Evolutionary conservation across 116 monocot genomes (phyloP).

Genomic region (Cymodocea nodosa): DNA sequence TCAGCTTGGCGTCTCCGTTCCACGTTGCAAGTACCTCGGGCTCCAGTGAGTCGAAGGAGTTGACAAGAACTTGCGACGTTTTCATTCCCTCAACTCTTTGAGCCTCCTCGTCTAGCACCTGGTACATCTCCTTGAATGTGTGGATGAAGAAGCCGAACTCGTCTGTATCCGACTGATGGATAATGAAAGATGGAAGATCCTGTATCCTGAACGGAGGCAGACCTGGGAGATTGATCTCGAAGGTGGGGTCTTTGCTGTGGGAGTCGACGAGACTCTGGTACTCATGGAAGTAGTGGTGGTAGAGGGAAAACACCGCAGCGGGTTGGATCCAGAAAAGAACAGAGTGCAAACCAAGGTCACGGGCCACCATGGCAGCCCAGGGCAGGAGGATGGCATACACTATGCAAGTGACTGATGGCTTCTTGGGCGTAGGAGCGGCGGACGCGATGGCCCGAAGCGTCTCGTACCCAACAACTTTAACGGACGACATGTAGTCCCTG

Average conservation of each 20-base stretch:
- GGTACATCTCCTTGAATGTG: slow-evolving; percentile 14
- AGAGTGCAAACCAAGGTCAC: slow-evolving; percentile 16
- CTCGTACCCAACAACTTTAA: background rate
- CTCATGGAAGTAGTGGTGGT: slow-evolving; percentile 55
- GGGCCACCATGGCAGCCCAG: slow-evolving; percentile 30
- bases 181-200: slow-evolving; percentile 42
- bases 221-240: slow-evolving; percentile 8
- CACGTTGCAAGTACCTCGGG: slow-evolving; percentile 3
- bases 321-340: slow-evolving; percentile 48
- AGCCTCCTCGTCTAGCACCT: slow-evolving; percentile 1
- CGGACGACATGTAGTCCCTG: slow-evolving; percentile 1
- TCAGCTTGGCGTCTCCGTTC: background rate
- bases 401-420: slow-evolving; percentile 24
- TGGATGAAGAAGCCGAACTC: slow-evolving; percentile 5
- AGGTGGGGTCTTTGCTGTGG: slow-evolving; percentile 12
- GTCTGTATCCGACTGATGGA: background rate
- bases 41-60: slow-evolving; percentile 52
- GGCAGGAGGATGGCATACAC: slow-evolving; percentile 27
- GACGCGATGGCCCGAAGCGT: slow-evolving; percentile 10
- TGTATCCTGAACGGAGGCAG: slow-evolving; percentile 21
- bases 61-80: slow-evolving; percentile 29
- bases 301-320: slow-evolving; percentile 33
- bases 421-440: slow-evolving; percentile 4
- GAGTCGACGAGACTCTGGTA: slow-evolving; percentile 14
- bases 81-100: background rate